These are phyloP conservation scores for Spatholobus suberectus DNA, from an alignment of 306 rosid species.

Conservation along the genomic window DNA sequence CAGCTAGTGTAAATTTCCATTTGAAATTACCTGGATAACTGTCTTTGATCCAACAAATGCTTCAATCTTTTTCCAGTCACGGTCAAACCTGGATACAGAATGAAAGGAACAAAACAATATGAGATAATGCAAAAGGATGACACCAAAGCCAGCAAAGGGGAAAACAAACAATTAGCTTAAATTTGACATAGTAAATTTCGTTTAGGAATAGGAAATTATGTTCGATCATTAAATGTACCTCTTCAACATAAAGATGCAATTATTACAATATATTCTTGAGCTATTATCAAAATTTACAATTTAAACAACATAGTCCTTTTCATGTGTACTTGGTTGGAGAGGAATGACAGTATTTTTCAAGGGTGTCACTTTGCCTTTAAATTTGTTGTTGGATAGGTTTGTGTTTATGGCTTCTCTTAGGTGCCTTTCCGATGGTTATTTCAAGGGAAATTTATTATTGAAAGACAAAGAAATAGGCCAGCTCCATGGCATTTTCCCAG, in stretches of 20 bases:
- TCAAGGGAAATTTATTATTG: background rate
- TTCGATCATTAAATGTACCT: background rate
- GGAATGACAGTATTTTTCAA: background rate
- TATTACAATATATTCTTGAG: background rate
- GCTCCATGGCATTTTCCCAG: background rate
- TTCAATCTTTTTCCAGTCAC: slow-evolving; percentile 99
- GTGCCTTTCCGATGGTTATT: background rate
- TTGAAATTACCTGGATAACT: slow-evolving; percentile 82
- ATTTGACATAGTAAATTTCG: slow-evolving; percentile 17
- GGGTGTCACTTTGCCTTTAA: background rate
- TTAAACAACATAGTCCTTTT: background rate
- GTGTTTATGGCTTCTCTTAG: background rate
- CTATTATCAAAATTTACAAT: slow-evolving; percentile 11
- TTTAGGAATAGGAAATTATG: background rate
- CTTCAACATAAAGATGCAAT: slow-evolving; percentile 17
- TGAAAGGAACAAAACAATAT: slow-evolving; percentile 20
- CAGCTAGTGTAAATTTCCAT: background rate
- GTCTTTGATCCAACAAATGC: slow-evolving; percentile 96
- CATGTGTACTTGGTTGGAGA: background rate
- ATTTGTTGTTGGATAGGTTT: slow-evolving; percentile 1
- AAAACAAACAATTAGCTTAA: background rate
- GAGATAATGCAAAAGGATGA: slow-evolving; percentile 28
- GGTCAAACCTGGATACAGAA: slow-evolving; percentile 76
- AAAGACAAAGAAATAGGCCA: background rate
- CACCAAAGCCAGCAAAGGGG: background rate